These are phyloP conservation scores for Pestalotiopsis sp. DNA, from an alignment of 2,329 filamentous ascomycete species.

Conservation along the genomic window DNA sequence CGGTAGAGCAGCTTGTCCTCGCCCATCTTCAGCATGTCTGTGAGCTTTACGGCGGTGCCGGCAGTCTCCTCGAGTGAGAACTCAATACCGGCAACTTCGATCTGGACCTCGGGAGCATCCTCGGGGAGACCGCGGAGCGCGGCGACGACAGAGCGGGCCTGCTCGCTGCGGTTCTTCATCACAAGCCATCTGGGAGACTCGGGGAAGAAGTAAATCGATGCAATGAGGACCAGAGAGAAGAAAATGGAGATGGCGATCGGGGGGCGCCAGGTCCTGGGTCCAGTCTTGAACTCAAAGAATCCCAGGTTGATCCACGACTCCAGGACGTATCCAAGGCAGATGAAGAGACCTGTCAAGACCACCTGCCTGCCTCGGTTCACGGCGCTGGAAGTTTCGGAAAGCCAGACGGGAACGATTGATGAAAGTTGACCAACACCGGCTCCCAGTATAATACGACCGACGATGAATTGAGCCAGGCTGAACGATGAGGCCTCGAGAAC, in stretches of 20 bases:
- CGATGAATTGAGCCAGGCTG: conserved; percentile 42
- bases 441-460: conserved; percentile 43
- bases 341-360: conserved; percentile 38
- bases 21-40: conserved; percentile 50
- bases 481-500: conserved; percentile 43
- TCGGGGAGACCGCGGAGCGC: conserved; percentile 23
- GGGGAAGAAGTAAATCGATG: conserved; percentile 34
- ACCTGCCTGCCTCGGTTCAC: conserved; percentile 46
- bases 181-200: conserved; percentile 40
- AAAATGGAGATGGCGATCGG: conserved; percentile 35
- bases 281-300: conserved; percentile 36
- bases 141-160: conserved; percentile 35
- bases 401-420: conserved; percentile 44
- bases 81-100: conserved; percentile 51
- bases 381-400: conserved; percentile 39
- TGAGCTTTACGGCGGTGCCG: conserved; percentile 37
- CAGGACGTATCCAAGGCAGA: conserved; percentile 39
- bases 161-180: conserved; percentile 30
- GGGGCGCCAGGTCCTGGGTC: conserved; percentile 35
- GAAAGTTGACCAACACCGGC: conserved; percentile 41
- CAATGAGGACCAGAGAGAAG: conserved; percentile 32
- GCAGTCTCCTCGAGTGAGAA: conserved; percentile 47
- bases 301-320: conserved; percentile 49
- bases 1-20: conserved; percentile 54
- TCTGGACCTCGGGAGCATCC: conserved; percentile 28